These are phyloP conservation scores for Phytophthora macrochlamydospora DNA, from an alignment of 352 stramenopile genomes.

Conservation along the genomic window DNA sequence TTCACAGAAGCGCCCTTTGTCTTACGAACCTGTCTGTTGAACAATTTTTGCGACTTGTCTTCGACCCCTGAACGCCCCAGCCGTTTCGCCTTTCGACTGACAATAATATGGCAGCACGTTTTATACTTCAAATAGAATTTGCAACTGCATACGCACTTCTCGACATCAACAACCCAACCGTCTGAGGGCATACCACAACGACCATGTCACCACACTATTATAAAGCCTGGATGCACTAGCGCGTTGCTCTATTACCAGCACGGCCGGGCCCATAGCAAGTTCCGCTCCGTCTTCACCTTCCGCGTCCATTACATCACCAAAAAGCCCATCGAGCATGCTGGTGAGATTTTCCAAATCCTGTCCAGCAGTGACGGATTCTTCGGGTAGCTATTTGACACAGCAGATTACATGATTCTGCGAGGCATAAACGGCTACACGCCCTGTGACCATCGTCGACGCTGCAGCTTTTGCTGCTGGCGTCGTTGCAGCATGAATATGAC, in stretches of 20 bases:
- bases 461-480: neutral
- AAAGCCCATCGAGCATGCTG: neutral
- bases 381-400: constrained; percentile 7
- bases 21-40: constrained; percentile 3
- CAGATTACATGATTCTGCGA: constrained; percentile 1
- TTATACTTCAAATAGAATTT: constrained; percentile 15
- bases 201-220: constrained; percentile 9
- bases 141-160: constrained; percentile 8
- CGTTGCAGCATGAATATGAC: neutral
- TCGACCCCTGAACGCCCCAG: constrained; percentile 2
- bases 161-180: constrained; percentile 11
- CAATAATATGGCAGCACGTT: constrained; percentile 14
- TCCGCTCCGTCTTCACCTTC: neutral
- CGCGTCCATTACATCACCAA: neutral
- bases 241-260: constrained; percentile 8
- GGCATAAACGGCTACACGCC: neutral
- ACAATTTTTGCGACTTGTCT: constrained; percentile 4
- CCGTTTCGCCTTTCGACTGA: constrained; percentile 6
- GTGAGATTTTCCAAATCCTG: constrained; percentile 2
- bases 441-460: constrained; percentile 2
- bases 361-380: neutral
- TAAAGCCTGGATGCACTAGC: constrained; percentile 5
- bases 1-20: neutral
- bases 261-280: neutral
- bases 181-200: constrained; percentile 8